These are phyloP conservation scores for Paraphaeosphaeria sporulosa DNA, from an alignment of 2,329 filamentous ascomycete genomes.

Conservation along the genomic window DNA sequence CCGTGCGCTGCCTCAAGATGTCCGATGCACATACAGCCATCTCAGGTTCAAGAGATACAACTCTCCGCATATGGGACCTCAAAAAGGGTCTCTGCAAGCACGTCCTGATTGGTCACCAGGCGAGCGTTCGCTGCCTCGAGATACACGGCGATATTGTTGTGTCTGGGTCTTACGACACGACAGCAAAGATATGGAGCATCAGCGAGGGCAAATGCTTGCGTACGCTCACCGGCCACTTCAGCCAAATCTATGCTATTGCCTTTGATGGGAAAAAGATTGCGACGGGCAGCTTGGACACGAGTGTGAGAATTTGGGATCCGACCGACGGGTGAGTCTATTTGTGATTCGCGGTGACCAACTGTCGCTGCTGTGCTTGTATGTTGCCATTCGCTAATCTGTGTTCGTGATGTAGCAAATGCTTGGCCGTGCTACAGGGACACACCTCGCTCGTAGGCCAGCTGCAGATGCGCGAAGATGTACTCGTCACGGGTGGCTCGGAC, in stretches of 20 bases:
- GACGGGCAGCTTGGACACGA: constrained; percentile 95
- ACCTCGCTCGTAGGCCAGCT: constrained; percentile 96
- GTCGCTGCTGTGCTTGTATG: not conserved
- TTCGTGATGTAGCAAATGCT: constrained; percentile 64
- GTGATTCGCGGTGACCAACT: constrained; percentile 19
- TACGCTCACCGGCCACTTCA: constrained; percentile 92
- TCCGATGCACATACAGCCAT: constrained; percentile 93
- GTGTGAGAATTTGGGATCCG: constrained; percentile 96
- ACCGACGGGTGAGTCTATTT: constrained; percentile 73
- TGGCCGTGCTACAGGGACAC: constrained; percentile 93
- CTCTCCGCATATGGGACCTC: constrained; percentile 94
- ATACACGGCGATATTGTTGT: constrained; percentile 97
- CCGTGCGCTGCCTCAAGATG: constrained; percentile 97
- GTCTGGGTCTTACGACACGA: constrained; percentile 98
- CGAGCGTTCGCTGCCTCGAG: constrained; percentile 92
- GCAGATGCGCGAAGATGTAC: constrained; percentile 91
- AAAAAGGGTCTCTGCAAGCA: constrained; percentile 86
- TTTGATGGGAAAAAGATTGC: constrained; percentile 94
- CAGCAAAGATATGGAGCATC: constrained; percentile 96
- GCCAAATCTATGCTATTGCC: constrained; percentile 97
- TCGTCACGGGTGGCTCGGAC: constrained; percentile 95
- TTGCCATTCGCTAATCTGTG: constrained; percentile 12
- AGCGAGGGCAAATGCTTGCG: constrained; percentile 91
- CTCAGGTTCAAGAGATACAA: constrained; percentile 94
- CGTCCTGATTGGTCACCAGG: constrained; percentile 92